Percentiles rank a stretch among this genome's conserved stretches.
phyloP scores from a whole-genome alignment of 1,284 basidiomycete genomes.

The Pyrrhoderma noxium region DNA sequence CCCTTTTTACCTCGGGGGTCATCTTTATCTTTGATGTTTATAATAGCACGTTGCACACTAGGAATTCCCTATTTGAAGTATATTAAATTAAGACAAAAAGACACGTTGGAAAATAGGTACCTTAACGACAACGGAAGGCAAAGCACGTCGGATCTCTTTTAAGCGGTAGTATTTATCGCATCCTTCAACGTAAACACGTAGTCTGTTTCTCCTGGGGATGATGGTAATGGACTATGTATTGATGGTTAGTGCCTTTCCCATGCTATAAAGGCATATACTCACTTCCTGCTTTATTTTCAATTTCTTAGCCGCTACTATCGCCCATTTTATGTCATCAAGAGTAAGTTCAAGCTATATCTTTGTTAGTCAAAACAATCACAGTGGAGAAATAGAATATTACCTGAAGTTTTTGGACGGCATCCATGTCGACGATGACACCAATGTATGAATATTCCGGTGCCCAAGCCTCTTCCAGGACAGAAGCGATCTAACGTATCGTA shows the following conservation, averaged over 20 bases:
- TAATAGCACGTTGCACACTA: slow-evolving; percentile 83
- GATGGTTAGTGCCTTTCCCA: neutral
- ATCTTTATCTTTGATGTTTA: slow-evolving; percentile 84
- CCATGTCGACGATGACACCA: slow-evolving; percentile 87
- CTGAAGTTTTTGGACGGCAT: slow-evolving; percentile 87
- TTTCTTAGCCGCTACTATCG: slow-evolving; percentile 82
- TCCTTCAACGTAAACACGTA: slow-evolving; percentile 83
- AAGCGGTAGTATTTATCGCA: slow-evolving; percentile 85
- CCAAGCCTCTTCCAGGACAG: slow-evolving; percentile 95
- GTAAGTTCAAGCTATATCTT: slow-evolving; percentile 76
- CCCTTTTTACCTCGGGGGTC: slow-evolving; percentile 70
- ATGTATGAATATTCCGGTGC: slow-evolving; percentile 89
- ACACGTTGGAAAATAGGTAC: slow-evolving; percentile 29
- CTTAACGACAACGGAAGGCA: slow-evolving; percentile 86
- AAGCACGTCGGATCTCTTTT: slow-evolving; percentile 74
- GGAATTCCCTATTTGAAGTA: slow-evolving; percentile 65
- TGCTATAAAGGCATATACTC: slow-evolving; percentile 8
- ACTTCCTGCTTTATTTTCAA: slow-evolving; percentile 90
- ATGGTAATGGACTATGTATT: slow-evolving; percentile 58
- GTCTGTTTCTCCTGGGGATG: slow-evolving; percentile 67
- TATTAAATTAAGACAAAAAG: neutral
- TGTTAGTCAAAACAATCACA: neutral
- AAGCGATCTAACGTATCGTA: slow-evolving; percentile 60
- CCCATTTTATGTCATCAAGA: slow-evolving; percentile 89
- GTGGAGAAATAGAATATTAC: slow-evolving; percentile 32